Conservation (phyloP, 176 grass and related monocot species). For the Elaeis guineensis region DNA sequence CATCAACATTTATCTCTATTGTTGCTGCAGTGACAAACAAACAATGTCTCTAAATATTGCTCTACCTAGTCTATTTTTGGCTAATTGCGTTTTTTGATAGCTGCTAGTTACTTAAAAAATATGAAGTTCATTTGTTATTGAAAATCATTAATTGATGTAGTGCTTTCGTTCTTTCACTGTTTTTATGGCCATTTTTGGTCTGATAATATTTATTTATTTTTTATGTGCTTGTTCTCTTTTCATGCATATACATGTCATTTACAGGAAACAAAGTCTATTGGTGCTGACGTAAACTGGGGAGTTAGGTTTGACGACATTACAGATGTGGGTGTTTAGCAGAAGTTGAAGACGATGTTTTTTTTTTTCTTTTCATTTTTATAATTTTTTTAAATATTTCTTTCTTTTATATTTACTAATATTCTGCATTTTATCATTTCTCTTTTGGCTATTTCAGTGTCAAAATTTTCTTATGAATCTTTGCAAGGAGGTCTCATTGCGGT, state of each 20-base stretch:
- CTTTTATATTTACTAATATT: slow-evolving; percentile 10
- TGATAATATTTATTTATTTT: background rate
- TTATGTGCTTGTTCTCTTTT: background rate
- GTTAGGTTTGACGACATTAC: slow-evolving; percentile 70
- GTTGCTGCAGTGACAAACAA: too few relatives aligned
- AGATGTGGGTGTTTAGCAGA: slow-evolving; percentile 50
- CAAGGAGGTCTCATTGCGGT: slow-evolving; percentile 83
- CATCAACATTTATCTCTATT: too few relatives aligned
- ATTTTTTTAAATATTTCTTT: background rate
- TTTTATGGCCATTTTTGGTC: too few relatives aligned
- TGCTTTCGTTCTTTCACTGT: too few relatives aligned
- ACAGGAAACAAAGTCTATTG: slow-evolving; percentile 94
- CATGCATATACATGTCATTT: slow-evolving; percentile 6
- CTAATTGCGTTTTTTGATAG: too few relatives aligned
- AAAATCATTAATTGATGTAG: too few relatives aligned
- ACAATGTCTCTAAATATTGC: too few relatives aligned
- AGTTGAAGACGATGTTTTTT: background rate
- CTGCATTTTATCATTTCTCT: background rate
- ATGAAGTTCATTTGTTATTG: too few relatives aligned
- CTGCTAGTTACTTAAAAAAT: too few relatives aligned
- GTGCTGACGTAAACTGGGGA: slow-evolving; percentile 97
- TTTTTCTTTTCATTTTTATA: background rate
- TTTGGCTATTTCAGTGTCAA: slow-evolving; percentile 48
- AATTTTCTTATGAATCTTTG: slow-evolving; percentile 83
- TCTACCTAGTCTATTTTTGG: too few relatives aligned